phyloP scores from a whole-genome alignment of 768 basidiomycete genomes.

The Filobasidium floriforme region DNA sequence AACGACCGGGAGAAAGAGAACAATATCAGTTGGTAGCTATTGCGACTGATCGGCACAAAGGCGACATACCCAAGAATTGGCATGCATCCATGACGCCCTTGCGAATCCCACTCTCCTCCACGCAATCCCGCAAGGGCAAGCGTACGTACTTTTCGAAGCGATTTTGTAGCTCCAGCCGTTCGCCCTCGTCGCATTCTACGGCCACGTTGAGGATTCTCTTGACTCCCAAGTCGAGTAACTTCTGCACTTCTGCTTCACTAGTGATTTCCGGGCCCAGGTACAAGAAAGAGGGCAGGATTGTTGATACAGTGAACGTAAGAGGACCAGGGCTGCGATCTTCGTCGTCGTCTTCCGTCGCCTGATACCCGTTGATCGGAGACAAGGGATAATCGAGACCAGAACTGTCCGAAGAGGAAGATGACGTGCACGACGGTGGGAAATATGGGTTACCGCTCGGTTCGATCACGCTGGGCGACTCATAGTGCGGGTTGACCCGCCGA shows the following conservation, averaged over 20 bases:
- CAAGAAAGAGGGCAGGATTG: slow-evolving; percentile 82
- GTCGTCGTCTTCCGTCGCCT: slow-evolving; percentile 6
- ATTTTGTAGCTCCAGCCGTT: slow-evolving; percentile 59
- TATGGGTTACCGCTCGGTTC: not conserved
- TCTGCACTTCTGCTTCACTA: slow-evolving; percentile 62
- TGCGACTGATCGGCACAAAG: no score
- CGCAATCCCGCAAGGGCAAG: slow-evolving; percentile 89
- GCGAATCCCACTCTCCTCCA: slow-evolving; percentile 84
- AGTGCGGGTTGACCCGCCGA: not conserved
- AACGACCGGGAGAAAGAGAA: slow-evolving; percentile 7
- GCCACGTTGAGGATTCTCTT: slow-evolving; percentile 86
- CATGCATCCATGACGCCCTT: slow-evolving; percentile 76
- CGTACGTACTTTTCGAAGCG: slow-evolving; percentile 75
- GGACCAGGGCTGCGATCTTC: not conserved
- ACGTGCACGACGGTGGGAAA: not conserved
- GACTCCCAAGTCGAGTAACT: slow-evolving; percentile 67
- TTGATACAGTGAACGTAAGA: slow-evolving; percentile 65
- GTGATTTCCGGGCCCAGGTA: slow-evolving; percentile 86
- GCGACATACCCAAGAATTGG: slow-evolving; percentile 67
- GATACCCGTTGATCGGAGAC: not conserved
- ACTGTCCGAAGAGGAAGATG: slow-evolving; percentile 6
- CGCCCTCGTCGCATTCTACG: slow-evolving; percentile 71
- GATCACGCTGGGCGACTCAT: not conserved
- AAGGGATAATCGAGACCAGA: slow-evolving; percentile 1
- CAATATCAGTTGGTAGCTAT: not conserved